These are phyloP conservation scores for Hypoxylon sp. DNA, from an alignment of 2,329 filamentous ascomycete species.

Conservation along the genomic window DNA sequence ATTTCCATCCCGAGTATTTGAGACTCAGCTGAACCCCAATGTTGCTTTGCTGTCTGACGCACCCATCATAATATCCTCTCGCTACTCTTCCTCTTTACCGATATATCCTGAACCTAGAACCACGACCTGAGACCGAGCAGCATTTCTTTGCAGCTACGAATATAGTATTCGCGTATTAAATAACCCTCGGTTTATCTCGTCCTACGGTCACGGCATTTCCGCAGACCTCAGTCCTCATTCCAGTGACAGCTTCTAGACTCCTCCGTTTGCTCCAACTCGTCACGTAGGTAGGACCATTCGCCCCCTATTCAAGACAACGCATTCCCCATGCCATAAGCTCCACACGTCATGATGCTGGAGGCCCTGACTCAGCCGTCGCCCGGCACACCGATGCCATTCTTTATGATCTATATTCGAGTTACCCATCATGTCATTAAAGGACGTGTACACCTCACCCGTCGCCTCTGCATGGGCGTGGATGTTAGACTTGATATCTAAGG, in stretches of 20 bases:
- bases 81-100: not conserved
- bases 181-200: slow-evolving; percentile 9
- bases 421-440: slow-evolving; percentile 30
- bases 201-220: slow-evolving; percentile 11
- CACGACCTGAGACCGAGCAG: slow-evolving; percentile 6
- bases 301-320: slow-evolving; percentile 48
- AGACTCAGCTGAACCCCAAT: not conserved
- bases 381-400: slow-evolving; percentile 49
- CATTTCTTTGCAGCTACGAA: slow-evolving; percentile 9
- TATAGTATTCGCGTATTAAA: slow-evolving; percentile 25
- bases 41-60: not conserved
- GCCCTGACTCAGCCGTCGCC: slow-evolving; percentile 44
- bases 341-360: slow-evolving; percentile 32
- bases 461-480: slow-evolving; percentile 12
- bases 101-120: slow-evolving; percentile 25
- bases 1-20: slow-evolving; percentile 1
- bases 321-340: slow-evolving; percentile 47
- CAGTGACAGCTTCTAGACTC: slow-evolving; percentile 42
- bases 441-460: slow-evolving; percentile 30
- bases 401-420: slow-evolving; percentile 24
- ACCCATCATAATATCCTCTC: slow-evolving; percentile 12
- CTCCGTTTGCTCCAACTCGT: slow-evolving; percentile 27
- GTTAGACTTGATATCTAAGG: slow-evolving; percentile 1
- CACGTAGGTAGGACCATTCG: slow-evolving; percentile 45
- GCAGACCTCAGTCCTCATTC: slow-evolving; percentile 43